phyloP scores from a whole-genome alignment of 306 rosid species.

The Medicago truncatula region MtrunA17r5.0-ANR NC_053045.1:63265501-63266000 shows the following conservation, averaged over 20 bases:
- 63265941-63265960: slow-evolving; percentile 20
- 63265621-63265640: not conserved
- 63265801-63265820: slow-evolving; percentile 18
- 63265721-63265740: slow-evolving; percentile 2
- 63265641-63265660: not conserved
- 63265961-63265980: slow-evolving; percentile 5
- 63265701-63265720: not conserved
- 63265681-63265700: too few relatives aligned
- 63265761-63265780: not conserved
- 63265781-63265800: slow-evolving; percentile 1
- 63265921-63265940: slow-evolving; percentile 21
- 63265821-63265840: slow-evolving; percentile 26
- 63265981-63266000: slow-evolving; percentile 26
- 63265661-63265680: too few relatives aligned
- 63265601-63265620: not conserved
- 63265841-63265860: slow-evolving; percentile 9
- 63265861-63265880: not conserved
- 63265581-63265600: not conserved
- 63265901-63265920: slow-evolving; percentile 8
- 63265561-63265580: not conserved
- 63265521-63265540: not conserved
- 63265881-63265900: slow-evolving; percentile 1
- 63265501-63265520: not conserved
- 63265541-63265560: not conserved
- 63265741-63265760: not conserved